Conservation (phyloP, 192 early-diverging fungal species). For the Mortierella claussenii region DNA sequence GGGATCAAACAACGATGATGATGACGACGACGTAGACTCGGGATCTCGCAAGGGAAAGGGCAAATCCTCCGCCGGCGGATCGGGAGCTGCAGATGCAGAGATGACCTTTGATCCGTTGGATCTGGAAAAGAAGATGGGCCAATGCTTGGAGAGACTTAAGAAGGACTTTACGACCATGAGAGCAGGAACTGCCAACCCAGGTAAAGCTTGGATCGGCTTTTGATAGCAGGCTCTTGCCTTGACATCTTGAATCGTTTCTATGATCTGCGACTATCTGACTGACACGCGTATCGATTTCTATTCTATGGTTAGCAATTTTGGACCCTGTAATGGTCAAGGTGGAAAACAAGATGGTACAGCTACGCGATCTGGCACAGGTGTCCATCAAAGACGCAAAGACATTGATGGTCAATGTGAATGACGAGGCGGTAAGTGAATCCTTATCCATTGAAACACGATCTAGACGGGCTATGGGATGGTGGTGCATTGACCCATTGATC, state of each 20-base stretch:
- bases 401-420: slow-evolving; percentile 81
- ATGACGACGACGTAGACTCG: slow-evolving; percentile 30
- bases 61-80: slow-evolving; percentile 5
- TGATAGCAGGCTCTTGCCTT: neutral
- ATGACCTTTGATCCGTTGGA: slow-evolving; percentile 67
- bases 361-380: slow-evolving; percentile 79
- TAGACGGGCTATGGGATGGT: no score
- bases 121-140: slow-evolving; percentile 66
- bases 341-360: slow-evolving; percentile 60
- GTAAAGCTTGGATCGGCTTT: slow-evolving; percentile 29
- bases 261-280: slow-evolving; percentile 1
- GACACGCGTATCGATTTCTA: neutral
- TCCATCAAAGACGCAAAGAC: slow-evolving; percentile 86
- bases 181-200: slow-evolving; percentile 80
- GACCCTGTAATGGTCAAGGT: slow-evolving; percentile 74
- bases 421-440: slow-evolving; percentile 66
- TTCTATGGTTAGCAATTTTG: slow-evolving; percentile 64
- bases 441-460: no score
- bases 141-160: slow-evolving; percentile 67
- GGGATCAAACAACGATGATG: slow-evolving; percentile 9
- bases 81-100: neutral
- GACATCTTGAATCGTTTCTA: neutral
- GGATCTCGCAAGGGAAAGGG: slow-evolving; percentile 31
- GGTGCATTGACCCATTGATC: no score
- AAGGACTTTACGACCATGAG: slow-evolving; percentile 72